These are phyloP conservation scores for Solanum medicagineum DNA, from an alignment of 257 asterid genomes.

Conservation along the genomic window DNA sequence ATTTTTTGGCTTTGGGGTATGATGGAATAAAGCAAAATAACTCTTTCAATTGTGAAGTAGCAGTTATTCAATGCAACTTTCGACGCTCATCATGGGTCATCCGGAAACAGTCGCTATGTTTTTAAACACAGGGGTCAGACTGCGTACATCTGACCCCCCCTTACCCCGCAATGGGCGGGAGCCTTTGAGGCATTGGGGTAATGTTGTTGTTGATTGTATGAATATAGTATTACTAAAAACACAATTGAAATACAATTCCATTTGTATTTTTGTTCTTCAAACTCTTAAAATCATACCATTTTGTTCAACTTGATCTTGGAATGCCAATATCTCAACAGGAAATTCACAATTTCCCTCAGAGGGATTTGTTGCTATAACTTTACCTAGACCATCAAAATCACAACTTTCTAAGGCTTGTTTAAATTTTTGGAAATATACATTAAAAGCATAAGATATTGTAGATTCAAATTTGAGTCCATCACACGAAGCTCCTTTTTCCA, in stretches of 20 bases:
- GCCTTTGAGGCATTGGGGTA: too few relatives aligned
- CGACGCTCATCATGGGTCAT: too few relatives aligned
- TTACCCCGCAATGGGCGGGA: too few relatives aligned
- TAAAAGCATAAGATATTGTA: slow-evolving; percentile 41
- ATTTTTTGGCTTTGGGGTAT: too few relatives aligned
- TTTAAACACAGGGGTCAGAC: too few relatives aligned
- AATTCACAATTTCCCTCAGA: slow-evolving; percentile 13
- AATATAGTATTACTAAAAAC: too few relatives aligned
- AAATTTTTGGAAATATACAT: slow-evolving; percentile 23
- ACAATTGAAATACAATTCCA: background rate
- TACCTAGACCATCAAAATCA: slow-evolving; percentile 18
- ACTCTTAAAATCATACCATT: background rate
- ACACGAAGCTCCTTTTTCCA: slow-evolving; percentile 32
- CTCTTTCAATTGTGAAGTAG: too few relatives aligned
- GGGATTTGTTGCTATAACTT: slow-evolving; percentile 12
- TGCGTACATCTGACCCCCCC: too few relatives aligned
- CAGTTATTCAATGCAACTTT: too few relatives aligned
- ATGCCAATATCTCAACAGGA: slow-evolving; percentile 5
- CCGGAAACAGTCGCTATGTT: too few relatives aligned
- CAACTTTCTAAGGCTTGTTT: slow-evolving; percentile 14
- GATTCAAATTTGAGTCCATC: background rate
- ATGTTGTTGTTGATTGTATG: too few relatives aligned
- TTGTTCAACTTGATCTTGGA: background rate
- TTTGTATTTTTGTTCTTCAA: background rate
- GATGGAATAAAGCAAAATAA: too few relatives aligned